Evolutionary conservation across 2,329 filamentous ascomycete species (phyloP).

Genomic region (Apiospora hydei): DNA sequence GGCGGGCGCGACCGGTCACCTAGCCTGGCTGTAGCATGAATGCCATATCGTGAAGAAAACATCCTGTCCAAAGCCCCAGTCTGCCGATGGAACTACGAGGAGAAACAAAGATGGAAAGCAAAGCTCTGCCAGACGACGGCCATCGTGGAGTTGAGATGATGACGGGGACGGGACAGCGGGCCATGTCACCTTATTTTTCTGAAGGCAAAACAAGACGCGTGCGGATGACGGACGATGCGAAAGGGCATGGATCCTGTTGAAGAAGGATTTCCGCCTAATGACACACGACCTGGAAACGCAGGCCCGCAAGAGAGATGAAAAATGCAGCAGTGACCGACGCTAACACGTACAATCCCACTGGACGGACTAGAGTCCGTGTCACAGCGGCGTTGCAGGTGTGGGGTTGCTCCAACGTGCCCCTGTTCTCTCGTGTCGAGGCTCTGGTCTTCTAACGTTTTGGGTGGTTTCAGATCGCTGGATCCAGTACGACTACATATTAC

Average conservation of each 20-base stretch:
- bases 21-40: neutral
- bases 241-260: neutral
- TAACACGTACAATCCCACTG: neutral
- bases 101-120: neutral
- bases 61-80: neutral
- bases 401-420: neutral
- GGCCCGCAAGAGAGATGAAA: neutral
- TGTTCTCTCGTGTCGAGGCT: neutral
- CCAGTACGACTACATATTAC: neutral
- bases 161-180: neutral
- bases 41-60: neutral
- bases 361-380: conserved; percentile 17
- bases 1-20: neutral
- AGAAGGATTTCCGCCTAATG: neutral
- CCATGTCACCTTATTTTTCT: neutral
- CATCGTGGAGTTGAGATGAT: conserved; percentile 1
- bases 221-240: neutral
- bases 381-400: conserved; percentile 22
- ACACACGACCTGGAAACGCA: neutral
- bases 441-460: conserved; percentile 6
- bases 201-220: neutral
- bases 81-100: neutral
- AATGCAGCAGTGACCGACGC: neutral
- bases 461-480: conserved; percentile 17
- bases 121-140: neutral